phyloP scores from a whole-genome alignment of 345 rosid genomes.

The Clarkia xantiana region DNA sequence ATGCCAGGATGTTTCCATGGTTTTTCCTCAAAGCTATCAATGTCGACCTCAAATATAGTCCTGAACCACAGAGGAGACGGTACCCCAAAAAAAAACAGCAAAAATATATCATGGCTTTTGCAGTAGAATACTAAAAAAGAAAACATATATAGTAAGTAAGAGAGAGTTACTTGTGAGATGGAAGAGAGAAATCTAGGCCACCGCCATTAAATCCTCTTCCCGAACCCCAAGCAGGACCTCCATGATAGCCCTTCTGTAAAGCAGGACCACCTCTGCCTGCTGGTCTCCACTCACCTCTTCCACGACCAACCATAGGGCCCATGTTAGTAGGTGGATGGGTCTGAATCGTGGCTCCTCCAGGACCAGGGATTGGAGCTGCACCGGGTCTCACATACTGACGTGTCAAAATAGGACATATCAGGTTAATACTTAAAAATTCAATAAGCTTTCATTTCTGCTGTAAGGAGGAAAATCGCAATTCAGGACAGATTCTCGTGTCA shows the following conservation, averaged over 20 bases:
- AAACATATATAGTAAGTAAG: background rate
- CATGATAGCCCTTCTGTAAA: constrained; percentile 69
- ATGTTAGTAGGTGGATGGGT: constrained; percentile 54
- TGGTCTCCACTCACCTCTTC: constrained; percentile 94
- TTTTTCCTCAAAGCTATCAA: constrained; percentile 88
- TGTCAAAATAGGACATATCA: constrained; percentile 14
- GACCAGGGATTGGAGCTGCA: constrained; percentile 57
- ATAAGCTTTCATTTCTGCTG: too few species aligned
- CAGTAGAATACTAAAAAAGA: too few species aligned
- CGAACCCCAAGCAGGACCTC: constrained; percentile 50
- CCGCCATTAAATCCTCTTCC: constrained; percentile 71
- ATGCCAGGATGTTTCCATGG: constrained; percentile 84
- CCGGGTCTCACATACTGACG: constrained; percentile 99
- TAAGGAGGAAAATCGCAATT: too few species aligned
- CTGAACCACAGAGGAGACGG: constrained; percentile 40
- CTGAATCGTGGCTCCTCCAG: constrained; percentile 54
- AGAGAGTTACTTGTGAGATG: constrained; percentile 82
- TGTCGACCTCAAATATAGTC: constrained; percentile 90
- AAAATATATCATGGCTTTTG: background rate
- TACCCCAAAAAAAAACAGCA: too few species aligned
- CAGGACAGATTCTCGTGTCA: too few species aligned
- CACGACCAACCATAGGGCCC: constrained; percentile 65
- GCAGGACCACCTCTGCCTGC: constrained; percentile 53
- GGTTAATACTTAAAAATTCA: constrained; percentile 5
- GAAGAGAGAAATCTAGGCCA: constrained; percentile 86